Base-by-base conservation (phyloP, 768 basidiomycete genomes). In the Russula dissimulans region DNA sequence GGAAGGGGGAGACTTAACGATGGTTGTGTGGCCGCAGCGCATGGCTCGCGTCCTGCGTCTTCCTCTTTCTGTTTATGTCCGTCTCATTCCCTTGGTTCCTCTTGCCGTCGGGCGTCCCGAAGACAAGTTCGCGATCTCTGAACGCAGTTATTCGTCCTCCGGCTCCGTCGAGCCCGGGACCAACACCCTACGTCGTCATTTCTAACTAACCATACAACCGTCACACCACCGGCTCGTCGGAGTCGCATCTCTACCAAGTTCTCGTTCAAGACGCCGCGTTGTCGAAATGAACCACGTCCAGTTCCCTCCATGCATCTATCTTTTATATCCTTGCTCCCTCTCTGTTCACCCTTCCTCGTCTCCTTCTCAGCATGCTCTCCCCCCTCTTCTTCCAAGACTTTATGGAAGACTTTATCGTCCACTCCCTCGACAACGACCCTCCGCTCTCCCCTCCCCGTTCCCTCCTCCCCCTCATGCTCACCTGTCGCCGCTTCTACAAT, bases 381-480 rank as follows among this genome's bases (percentile, higher is more conserved):
- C 12, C 57, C 57, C 60, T 61, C 60, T 46, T 56, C 64, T 59
- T 58, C 62, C 81, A 80, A 61, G 89, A 92, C 72, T 76, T 90
- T 29, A 77, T 94, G 46, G 86, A 92, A 67, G 83, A 84, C 46
- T 84, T 92, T 64, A 86, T 87, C 3, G 83, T 80, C 68, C 81
- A 82, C 65, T 71, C 81, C 38, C 82, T 79, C 22, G 69, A 78
- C 9, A 61, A 60, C 60, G 56, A 57, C 32, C 72, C 79, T 54
- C 74, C 82, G 36, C 82, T 85, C 18, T 85, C 86, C 14, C 65
- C 65, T 5, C 86, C 86, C 17, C 73, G 80, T 2, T 73, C 74
- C 18, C 73, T 91, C 41, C 60, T 79, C 15, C 74, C 84, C 8
- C 73, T 91, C 22, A 76, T 88, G 36, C 64, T 71, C 36, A 75